phyloP scores from a whole-genome alignment of 1,139 yeast genomes.

The Taiozyma sp. region DNA sequence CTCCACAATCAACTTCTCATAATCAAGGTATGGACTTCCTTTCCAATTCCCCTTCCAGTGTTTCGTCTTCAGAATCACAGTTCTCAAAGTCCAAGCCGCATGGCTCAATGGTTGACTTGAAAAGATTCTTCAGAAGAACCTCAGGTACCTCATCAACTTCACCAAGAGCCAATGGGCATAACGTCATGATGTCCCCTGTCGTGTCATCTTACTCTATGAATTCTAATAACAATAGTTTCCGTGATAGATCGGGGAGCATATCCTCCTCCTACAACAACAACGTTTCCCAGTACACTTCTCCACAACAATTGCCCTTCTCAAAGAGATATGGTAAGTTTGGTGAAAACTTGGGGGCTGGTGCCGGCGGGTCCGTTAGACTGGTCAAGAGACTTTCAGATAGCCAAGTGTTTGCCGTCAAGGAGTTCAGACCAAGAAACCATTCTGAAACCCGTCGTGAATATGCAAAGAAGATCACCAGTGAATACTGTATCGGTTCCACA shows the following conservation, averaged over 20 bases:
- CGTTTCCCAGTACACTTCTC: conserved; percentile 26
- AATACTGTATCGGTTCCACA: conserved; percentile 91
- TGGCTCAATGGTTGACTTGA: conserved; percentile 70
- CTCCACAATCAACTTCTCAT: neutral
- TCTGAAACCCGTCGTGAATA: conserved; percentile 81
- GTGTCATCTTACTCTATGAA: conserved; percentile 22
- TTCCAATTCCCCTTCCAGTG: conserved; percentile 22
- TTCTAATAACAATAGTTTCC: conserved; percentile 12
- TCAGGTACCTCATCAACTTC: conserved; percentile 8
- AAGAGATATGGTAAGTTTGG: conserved; percentile 80
- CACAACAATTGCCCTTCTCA: conserved; percentile 43
- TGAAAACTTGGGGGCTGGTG: conserved; percentile 90
- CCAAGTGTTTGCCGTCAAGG: conserved; percentile 84
- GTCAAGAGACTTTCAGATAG: conserved; percentile 66
- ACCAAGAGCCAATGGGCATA: conserved; percentile 2
- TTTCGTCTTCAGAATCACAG: conserved; percentile 23
- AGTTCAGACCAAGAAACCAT: conserved; percentile 72
- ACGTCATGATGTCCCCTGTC: conserved; percentile 19
- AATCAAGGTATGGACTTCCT: conserved; percentile 11
- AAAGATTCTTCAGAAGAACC: conserved; percentile 49
- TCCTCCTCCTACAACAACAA: conserved; percentile 24
- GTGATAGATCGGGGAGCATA: conserved; percentile 20
- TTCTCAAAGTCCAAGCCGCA: conserved; percentile 36
- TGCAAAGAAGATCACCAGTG: conserved; percentile 91
- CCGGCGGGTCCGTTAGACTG: conserved; percentile 87